Evolutionary conservation across 2,329 filamentous ascomycete species (phyloP).

Genomic region (Diaporthe velutina): DNA sequence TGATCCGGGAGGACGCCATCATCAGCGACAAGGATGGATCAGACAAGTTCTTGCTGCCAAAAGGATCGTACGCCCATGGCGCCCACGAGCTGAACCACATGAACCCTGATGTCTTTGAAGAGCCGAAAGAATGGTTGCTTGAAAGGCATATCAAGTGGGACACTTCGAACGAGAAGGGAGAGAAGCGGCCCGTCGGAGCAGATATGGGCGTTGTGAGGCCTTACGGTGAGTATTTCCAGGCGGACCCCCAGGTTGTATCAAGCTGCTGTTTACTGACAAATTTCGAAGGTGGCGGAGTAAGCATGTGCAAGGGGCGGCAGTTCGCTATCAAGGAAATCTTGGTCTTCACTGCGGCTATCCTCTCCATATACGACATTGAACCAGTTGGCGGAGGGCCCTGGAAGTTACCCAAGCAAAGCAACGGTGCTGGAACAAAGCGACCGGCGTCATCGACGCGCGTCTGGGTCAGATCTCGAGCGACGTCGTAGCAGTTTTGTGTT

Average conservation of each 20-base stretch:
- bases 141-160: conserved; percentile 49
- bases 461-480: conserved; percentile 34
- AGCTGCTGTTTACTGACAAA: not conserved
- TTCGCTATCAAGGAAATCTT: conserved; percentile 52
- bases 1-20: conserved; percentile 49
- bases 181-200: conserved; percentile 39
- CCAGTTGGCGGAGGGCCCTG: conserved; percentile 41
- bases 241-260: not conserved
- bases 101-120: conserved; percentile 50
- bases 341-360: conserved; percentile 50
- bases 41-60: conserved; percentile 48
- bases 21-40: conserved; percentile 46
- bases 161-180: conserved; percentile 43
- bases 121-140: conserved; percentile 52
- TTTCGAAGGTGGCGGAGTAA: conserved; percentile 47
- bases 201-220: conserved; percentile 48
- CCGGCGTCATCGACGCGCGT: conserved; percentile 31
- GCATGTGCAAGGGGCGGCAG: conserved; percentile 50
- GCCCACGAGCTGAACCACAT: conserved; percentile 51
- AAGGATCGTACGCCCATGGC: conserved; percentile 52
- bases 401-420: conserved; percentile 35
- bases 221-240: conserved; percentile 47
- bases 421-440: conserved; percentile 28
- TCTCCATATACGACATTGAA: conserved; percentile 53
- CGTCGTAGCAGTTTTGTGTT: not conserved